Percentiles rank a stretch among this genome's conserved stretches.
Evolutionary conservation across 225 moss, liverwort and hornwort genomes (phyloP).

Genomic region (Anthoceros angustus): DNA sequence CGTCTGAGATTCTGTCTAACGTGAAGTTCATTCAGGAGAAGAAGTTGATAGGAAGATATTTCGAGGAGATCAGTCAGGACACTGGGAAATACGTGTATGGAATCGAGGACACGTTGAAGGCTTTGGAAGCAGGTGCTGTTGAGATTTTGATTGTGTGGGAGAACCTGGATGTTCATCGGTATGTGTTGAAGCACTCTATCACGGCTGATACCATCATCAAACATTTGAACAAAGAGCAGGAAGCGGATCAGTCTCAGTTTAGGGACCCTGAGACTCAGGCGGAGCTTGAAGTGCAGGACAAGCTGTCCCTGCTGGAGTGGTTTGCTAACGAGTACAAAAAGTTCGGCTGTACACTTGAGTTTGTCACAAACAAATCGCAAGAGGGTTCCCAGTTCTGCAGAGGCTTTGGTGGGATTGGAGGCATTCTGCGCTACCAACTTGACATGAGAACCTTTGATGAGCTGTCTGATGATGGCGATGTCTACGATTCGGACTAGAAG

Average conservation of each 20-base stretch:
- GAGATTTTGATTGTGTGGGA: conserved; percentile 97
- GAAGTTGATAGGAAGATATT: conserved; percentile 82
- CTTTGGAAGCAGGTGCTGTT: conserved; percentile 82
- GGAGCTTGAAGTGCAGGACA: conserved; percentile 76
- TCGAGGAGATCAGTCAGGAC: conserved; percentile 95
- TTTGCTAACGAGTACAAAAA: conserved; percentile 94
- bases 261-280: conserved; percentile 70
- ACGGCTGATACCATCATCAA: conserved; percentile 46
- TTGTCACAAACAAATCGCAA: conserved; percentile 82
- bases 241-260: conserved; percentile 47
- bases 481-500: conserved; percentile 30
- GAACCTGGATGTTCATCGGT: conserved; percentile 75
- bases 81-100: conserved; percentile 93
- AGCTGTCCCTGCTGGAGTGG: conserved; percentile 70
- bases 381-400: conserved; percentile 67
- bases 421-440: conserved; percentile 51
- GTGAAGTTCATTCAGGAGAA: conserved; percentile 96
- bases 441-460: conserved; percentile 65
- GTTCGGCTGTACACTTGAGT: conserved; percentile 82
- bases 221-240: conserved; percentile 81
- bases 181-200: conserved; percentile 60
- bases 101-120: conserved; percentile 78
- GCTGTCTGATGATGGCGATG: conserved; percentile 37
- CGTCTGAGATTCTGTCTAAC: conserved; percentile 84
- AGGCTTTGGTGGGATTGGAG: conserved; percentile 70